Conservation (phyloP, 2,329 filamentous ascomycete genomes). For the Zymoseptoria passerinii region DNA sequence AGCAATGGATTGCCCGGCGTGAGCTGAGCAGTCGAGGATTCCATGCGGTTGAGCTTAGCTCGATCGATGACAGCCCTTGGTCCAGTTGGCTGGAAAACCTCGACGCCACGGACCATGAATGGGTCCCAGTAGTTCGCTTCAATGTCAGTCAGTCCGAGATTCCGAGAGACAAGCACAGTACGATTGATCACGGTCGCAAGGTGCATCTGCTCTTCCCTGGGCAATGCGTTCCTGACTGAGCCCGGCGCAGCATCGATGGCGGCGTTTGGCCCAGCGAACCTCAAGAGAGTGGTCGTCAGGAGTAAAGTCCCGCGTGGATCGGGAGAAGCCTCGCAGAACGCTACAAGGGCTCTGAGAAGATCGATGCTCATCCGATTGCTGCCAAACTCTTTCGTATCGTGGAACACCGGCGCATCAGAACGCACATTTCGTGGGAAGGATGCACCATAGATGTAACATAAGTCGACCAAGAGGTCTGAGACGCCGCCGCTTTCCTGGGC, state of each 20-base stretch:
- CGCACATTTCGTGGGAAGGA: conserved; percentile 7
- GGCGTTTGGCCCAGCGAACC: conserved; percentile 60
- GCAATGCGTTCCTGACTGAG: conserved; percentile 7
- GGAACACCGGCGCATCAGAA: conserved; percentile 4
- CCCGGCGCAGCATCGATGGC: conserved; percentile 20
- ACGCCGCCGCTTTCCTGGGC: conserved; percentile 20
- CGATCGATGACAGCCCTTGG: conserved; percentile 16
- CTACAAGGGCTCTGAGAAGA: conserved; percentile 80
- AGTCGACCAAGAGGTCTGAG: conserved; percentile 19
- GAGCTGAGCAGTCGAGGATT: conserved; percentile 6
- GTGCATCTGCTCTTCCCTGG: conserved; percentile 70
- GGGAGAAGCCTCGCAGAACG: conserved; percentile 85
- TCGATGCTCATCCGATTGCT: conserved; percentile 75
- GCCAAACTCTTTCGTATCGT: conserved; percentile 49
- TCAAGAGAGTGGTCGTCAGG: conserved; percentile 75
- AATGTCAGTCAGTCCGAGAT: conserved; percentile 61
- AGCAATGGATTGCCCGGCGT: conserved; percentile 67
- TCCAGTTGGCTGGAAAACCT: conserved; percentile 47
- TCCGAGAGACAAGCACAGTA: conserved; percentile 67
- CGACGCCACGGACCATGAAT: conserved; percentile 73
- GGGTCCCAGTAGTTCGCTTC: conserved; percentile 94
- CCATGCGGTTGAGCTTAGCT: conserved; percentile 12
- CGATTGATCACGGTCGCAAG: conserved; percentile 80
- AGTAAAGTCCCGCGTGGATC: conserved; percentile 85
- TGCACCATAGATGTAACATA: conserved; percentile 23